Conservation (phyloP, 208 protist species). For the Trypanosoma conorhini region DNA sequence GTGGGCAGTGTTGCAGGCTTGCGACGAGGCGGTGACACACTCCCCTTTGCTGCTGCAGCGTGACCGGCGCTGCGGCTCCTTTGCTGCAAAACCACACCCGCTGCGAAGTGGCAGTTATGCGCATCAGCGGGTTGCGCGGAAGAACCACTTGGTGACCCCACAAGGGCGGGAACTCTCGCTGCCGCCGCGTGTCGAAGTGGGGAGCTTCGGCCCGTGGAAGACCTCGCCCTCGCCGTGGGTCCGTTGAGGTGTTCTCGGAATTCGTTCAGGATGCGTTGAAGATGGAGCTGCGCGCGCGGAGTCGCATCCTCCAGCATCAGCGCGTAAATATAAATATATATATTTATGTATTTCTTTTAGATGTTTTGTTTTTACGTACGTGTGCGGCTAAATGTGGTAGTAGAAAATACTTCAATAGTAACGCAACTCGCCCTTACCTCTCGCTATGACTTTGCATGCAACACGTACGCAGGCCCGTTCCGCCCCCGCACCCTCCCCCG, state of each 20-base stretch:
- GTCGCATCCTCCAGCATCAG: slow-evolving; percentile 38
- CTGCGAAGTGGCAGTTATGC: background rate
- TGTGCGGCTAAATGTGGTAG: no score
- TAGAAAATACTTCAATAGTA: no score
- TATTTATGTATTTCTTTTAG: background rate
- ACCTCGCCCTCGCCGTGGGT: background rate
- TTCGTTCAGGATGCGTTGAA: slow-evolving; percentile 42
- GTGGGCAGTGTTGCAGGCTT: background rate
- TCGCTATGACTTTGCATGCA: no score
- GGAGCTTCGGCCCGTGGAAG: slow-evolving; percentile 6
- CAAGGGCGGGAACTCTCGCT: background rate
- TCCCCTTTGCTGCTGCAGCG: background rate
- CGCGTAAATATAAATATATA: background rate
- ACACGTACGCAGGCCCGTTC: no score
- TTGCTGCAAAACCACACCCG: background rate
- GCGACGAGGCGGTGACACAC: background rate
- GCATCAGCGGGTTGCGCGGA: background rate
- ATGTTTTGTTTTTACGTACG: no score
- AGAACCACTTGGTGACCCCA: background rate
- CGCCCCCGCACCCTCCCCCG: no score
- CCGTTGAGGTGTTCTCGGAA: slow-evolving; percentile 16
- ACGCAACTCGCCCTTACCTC: no score
- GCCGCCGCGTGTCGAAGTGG: background rate
- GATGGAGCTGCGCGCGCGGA: slow-evolving; percentile 49
- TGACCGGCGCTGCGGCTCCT: background rate